Evolutionary conservation across 1,284 basidiomycete species (phyloP).

Genomic region (Ustanciosporium gigantosporum): DNA sequence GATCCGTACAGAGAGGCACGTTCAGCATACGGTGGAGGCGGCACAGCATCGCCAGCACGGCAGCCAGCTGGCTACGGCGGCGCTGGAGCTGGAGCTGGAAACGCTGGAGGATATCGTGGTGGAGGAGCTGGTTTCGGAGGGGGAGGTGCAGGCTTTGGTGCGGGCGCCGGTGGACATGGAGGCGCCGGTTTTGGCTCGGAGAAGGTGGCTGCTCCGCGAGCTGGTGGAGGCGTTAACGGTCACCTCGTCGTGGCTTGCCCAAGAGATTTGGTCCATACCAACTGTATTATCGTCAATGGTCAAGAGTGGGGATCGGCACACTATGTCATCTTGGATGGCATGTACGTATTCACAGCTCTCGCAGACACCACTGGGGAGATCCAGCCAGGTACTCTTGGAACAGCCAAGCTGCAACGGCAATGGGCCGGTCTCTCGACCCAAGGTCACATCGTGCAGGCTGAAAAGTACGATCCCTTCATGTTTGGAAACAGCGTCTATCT

Average conservation of each 20-base stretch:
- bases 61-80: constrained; percentile 16
- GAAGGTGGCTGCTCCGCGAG: constrained; percentile 8
- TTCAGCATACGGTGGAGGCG: constrained; percentile 19
- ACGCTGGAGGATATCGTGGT: background rate
- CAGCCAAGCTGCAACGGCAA: constrained; percentile 50
- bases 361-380: constrained; percentile 46
- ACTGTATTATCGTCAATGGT: constrained; percentile 53
- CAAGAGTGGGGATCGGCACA: constrained; percentile 56
- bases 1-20: constrained; percentile 11
- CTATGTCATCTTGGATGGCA: constrained; percentile 54
- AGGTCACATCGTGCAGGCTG: constrained; percentile 50
- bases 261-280: constrained; percentile 43
- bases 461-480: constrained; percentile 51
- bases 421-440: constrained; percentile 56
- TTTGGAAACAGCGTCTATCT: constrained; percentile 53
- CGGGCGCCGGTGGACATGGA: constrained; percentile 6
- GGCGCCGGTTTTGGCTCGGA: constrained; percentile 25
- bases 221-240: constrained; percentile 5
- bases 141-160: constrained; percentile 19
- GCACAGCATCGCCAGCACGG: constrained; percentile 9
- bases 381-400: constrained; percentile 48
- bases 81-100: constrained; percentile 7
- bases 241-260: constrained; percentile 49
- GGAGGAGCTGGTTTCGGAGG: constrained; percentile 26
- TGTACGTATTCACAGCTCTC: constrained; percentile 53